Percentiles rank a stretch among this genome's conserved stretches.
Conservation (phyloP, 2,329 filamentous ascomycete species). For the Penicillium sp. region DNA sequence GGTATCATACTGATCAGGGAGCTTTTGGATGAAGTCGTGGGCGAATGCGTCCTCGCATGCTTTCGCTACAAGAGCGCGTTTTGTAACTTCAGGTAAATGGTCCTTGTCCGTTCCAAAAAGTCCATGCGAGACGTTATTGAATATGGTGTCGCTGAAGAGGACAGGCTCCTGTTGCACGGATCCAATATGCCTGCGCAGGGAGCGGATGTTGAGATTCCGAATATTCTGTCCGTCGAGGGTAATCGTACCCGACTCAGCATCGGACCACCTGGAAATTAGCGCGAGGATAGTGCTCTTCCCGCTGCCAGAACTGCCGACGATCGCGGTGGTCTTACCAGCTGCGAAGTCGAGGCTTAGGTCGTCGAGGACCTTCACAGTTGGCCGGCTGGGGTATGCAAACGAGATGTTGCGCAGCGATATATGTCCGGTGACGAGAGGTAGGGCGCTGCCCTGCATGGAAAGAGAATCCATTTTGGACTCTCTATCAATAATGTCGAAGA, state of each 20-base stretch:
- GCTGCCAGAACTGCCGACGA: slow-evolving; percentile 58
- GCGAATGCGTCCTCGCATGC: slow-evolving; percentile 35
- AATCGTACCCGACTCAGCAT: slow-evolving; percentile 37
- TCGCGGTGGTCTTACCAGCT: slow-evolving; percentile 43
- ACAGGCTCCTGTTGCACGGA: slow-evolving; percentile 58
- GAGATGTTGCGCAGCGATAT: slow-evolving; percentile 36
- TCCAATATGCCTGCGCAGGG: slow-evolving; percentile 41
- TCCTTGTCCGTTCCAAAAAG: slow-evolving; percentile 42
- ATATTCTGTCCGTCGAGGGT: slow-evolving; percentile 35
- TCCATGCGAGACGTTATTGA: slow-evolving; percentile 60
- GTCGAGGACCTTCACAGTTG: slow-evolving; percentile 39
- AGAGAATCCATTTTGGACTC: no score
- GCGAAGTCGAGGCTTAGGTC: slow-evolving; percentile 38
- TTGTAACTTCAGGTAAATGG: slow-evolving; percentile 28
- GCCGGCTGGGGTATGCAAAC: slow-evolving; percentile 43
- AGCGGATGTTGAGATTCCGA: slow-evolving; percentile 38
- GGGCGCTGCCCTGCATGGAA: no score
- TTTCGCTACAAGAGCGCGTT: slow-evolving; percentile 28
- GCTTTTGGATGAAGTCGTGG: slow-evolving; percentile 31
- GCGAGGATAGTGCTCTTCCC: slow-evolving; percentile 56
- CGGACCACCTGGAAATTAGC: slow-evolving; percentile 43
- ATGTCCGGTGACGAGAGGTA: no score
- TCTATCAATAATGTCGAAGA: no score
- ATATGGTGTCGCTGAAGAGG: slow-evolving; percentile 56
- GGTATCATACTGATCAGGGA: slow-evolving; percentile 30